Base-by-base conservation (phyloP, 2,329 filamentous ascomycete species). In the Curvularia verruculosa region DNA sequence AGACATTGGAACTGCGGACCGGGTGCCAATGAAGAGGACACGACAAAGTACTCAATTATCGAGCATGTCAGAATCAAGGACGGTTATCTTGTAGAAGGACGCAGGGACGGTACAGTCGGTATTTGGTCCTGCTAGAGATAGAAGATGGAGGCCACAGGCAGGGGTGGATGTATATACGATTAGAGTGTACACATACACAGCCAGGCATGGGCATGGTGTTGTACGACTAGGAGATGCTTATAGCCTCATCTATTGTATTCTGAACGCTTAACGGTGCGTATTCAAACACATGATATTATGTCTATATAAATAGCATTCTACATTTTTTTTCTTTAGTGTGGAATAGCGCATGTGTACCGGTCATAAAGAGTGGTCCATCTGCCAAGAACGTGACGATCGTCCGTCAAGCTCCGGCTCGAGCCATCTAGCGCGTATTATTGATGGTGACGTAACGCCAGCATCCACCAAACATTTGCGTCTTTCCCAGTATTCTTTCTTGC, bases 1-100 rank as follows among this genome's bases (percentile, higher is more conserved):
- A 83, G 91, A 59, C 95, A 98, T 77, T 99, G 95, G 95, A 92
- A 96, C 76, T 97, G 93, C 77, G 95, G 95, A 51, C 88, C 92
- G 2, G 94, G 93, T 34, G 86, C 79, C 10, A 88, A 88, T 57
- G 85, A 87, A 19, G 87, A 89, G 50, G 84, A 87, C 54, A 86
- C 84, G 12, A 87, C 85, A 66, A 84, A 56, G 21, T 63, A 75
- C 9, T 68, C 75, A 0, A 68, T 76, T 5, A 88, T 99, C 19
- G 93, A 98, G 78, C 87, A 85, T 58, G 94, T 98, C 56, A 86
- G 93, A 64, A 89, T 98, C 72, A 92, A 91, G 78, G 95, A 99
- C 70, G 95, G 95, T 0, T 99, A 96, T 78, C 81, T 98, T 73
- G 86, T 96, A 2, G 95, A 98, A 77, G 95, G 95, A 36, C 86